These are phyloP conservation scores for Hypoxylon sp. DNA, from an alignment of 2,329 filamentous ascomycete species.

Conservation along the genomic window DNA sequence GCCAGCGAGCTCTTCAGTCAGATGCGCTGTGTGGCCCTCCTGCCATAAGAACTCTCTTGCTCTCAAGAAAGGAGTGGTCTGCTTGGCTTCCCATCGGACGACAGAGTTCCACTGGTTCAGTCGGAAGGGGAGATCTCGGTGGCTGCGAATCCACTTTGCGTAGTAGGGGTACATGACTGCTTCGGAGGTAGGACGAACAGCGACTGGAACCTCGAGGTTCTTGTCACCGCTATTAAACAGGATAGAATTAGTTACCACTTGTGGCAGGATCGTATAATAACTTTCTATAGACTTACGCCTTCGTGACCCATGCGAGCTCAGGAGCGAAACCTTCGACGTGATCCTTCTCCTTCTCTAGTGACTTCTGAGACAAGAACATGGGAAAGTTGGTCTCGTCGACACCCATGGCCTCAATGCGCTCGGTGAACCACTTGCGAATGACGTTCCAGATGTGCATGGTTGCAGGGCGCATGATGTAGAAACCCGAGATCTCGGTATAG, in stretches of 20 bases:
- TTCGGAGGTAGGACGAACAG: constrained; percentile 78
- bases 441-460: constrained; percentile 77
- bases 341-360: constrained; percentile 89
- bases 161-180: constrained; percentile 59
- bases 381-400: constrained; percentile 98
- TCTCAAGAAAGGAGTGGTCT: constrained; percentile 87
- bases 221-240: constrained; percentile 80
- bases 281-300: constrained; percentile 70
- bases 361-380: constrained; percentile 93
- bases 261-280: constrained; percentile 19
- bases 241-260: constrained; percentile 14
- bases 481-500: constrained; percentile 88
- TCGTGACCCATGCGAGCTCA: constrained; percentile 90
- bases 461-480: constrained; percentile 88
- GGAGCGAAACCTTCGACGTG: constrained; percentile 99
- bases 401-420: constrained; percentile 88
- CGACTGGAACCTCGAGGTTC: constrained; percentile 85
- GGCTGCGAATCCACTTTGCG: constrained; percentile 82
- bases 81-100: constrained; percentile 97
- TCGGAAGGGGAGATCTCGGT: constrained; percentile 92
- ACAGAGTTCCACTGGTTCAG: constrained; percentile 98
- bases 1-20: constrained; percentile 85
- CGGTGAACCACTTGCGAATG: constrained; percentile 77
- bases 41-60: constrained; percentile 98
- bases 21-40: constrained; percentile 91